These are phyloP conservation scores for Beauveria varroae DNA, from an alignment of 2,329 filamentous ascomycete species.

Conservation along the genomic window DNA sequence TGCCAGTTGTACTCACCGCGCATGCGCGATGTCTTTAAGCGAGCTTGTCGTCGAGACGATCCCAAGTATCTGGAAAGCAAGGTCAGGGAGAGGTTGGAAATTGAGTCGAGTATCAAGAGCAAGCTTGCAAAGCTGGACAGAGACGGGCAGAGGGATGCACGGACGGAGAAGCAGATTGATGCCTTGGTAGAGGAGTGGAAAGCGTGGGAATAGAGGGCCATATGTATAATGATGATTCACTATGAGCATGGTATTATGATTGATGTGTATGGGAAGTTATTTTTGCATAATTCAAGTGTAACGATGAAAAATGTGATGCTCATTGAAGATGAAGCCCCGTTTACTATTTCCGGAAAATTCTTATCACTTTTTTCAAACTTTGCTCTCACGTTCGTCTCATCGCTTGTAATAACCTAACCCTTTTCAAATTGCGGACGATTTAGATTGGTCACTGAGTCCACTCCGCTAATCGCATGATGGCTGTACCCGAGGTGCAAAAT, in stretches of 20 bases:
- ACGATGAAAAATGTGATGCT: neutral
- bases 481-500: too few relatives aligned
- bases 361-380: too few relatives aligned
- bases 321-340: neutral
- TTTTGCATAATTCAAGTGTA: neutral
- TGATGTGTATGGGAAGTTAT: neutral
- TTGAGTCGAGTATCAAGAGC: conserved; percentile 52
- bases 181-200: conserved; percentile 49
- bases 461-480: too few relatives aligned
- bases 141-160: conserved; percentile 25
- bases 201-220: conserved; percentile 39
- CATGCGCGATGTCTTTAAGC: conserved; percentile 68
- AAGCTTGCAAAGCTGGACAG: conserved; percentile 39
- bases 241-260: neutral
- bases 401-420: too few relatives aligned
- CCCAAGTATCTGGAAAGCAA: conserved; percentile 52
- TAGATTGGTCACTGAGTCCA: too few relatives aligned
- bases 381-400: too few relatives aligned
- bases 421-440: too few relatives aligned
- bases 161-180: conserved; percentile 37
- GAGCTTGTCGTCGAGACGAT: conserved; percentile 60
- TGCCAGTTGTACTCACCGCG: conserved; percentile 77
- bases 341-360: too few relatives aligned
- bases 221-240: neutral
- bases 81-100: conserved; percentile 50